Evolutionary conservation across 768 basidiomycete species (phyloP), one percentile per base, ranked within the genome.

Genomic region (Ramaria sp.): DNA sequence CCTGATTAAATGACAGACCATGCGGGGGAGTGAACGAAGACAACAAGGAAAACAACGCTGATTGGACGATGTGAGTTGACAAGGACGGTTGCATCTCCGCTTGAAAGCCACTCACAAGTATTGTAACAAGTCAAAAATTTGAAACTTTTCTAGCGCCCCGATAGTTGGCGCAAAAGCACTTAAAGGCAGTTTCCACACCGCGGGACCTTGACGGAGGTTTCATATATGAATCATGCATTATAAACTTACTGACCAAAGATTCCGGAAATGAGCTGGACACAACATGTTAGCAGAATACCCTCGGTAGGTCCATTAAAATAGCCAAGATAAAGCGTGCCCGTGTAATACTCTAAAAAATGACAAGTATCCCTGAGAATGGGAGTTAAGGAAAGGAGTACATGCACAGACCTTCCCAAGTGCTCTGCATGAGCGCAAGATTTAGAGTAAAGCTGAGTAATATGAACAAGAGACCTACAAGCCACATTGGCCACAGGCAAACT

Each of bases 231-330:
- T 36, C 18, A 30, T 5, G 9, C 13, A 18, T 24, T 18, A 25
- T 30, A 32, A 5, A 45, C 30, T 34, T 6, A 7, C 58, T 30
- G 24, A 52, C 58, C 58, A 50, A 44, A 52, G 27, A 36, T 42
- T 13, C 49, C 58, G 24, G 56, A 50, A 25, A 57, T 55, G 22
- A 59, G 38, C 15, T 59, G 58, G n/a, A 59, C 54, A 32, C 24
- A 27, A 42, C 56, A 50, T 5, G 56, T 56, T 3, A 59, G 43
- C n/a, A 59, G 56, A 18, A 59, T 44, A 16, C 58, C 58, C 45
- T 59, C 58, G 9, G 55, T 56, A 5, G 58, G 58, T 25, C 58
- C 58, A 36, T 59, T 59, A 43, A 59, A 22, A 37, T 59, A 59
- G 24, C 58, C 56, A 13, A 59, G 50, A 39, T 56, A 59, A 16